phyloP scores from a whole-genome alignment of 495 filamentous ascomycete genomes.

The Neurospora intermedia region DNA sequence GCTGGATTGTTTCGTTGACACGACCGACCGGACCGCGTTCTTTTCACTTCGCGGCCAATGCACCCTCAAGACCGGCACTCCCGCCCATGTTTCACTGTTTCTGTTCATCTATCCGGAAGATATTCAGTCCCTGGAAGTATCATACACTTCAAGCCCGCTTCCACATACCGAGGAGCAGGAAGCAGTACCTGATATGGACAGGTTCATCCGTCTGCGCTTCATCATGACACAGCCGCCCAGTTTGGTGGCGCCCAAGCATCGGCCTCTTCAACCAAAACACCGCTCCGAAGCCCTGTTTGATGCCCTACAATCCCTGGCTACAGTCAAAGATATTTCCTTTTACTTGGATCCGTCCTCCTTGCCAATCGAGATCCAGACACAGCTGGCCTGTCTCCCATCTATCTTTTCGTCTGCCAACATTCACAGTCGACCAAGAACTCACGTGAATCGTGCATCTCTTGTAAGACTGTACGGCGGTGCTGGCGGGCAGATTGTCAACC shows the following conservation, averaged over 20 bases:
- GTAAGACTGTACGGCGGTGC: rapidly evolving
- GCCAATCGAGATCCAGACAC: rapidly evolving
- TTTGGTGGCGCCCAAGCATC: not conserved
- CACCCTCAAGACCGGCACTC: too few relatives aligned
- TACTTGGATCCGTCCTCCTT: not conserved
- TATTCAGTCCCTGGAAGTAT: not conserved
- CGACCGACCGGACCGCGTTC: too few relatives aligned
- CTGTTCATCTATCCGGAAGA: too few relatives aligned
- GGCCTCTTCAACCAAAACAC: not conserved
- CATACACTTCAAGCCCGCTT: not conserved
- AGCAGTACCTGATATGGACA: not conserved
- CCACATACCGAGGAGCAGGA: not conserved
- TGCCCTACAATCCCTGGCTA: not conserved
- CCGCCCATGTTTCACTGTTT: too few relatives aligned
- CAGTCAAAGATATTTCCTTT: not conserved
- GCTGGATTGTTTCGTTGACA: too few relatives aligned
- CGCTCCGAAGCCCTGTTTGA: too few relatives aligned
- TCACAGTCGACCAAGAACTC: rapidly evolving
- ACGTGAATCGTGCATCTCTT: not conserved
- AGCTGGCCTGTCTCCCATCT: not conserved
- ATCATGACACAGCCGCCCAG: not conserved
- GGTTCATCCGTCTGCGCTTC: not conserved
- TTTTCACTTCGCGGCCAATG: too few relatives aligned
- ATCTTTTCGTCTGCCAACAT: not conserved
- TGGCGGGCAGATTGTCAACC: not conserved